Base-by-base conservation (phyloP, 768 basidiomycete species). In the Russula sp. region DNA sequence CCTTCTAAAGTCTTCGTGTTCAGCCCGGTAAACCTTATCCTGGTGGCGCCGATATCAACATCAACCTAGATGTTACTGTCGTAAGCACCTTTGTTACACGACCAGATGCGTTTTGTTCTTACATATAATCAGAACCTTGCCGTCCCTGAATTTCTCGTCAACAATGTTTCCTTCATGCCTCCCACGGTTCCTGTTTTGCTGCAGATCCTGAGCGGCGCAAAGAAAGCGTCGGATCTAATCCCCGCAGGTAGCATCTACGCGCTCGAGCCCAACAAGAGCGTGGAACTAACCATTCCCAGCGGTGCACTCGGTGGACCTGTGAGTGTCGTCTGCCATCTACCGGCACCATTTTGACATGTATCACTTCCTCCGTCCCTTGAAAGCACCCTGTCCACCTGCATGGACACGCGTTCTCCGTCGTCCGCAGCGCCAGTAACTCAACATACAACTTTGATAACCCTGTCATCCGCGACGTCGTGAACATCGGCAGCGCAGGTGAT, bases 141-240 rank as follows among this genome's bases (percentile, higher is more conserved):
- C 9, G 25, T 29, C 57, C 63, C 25, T 6, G 51, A 66, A 6
- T 78, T 75, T 68, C 61, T 63, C 7, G 65, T 78, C 48, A 79
- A 79, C 57, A 69, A 67, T n/a, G 64, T 65, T 49, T 66, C 70
- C 35, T 83, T 72, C 67, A 50, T 66, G 2, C 68, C 75, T 1
- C 83, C 83, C 0, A 73, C 74, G 0, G 71, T 78, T 0, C 83
- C 84, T 0, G 78, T 83, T 13, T 75, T 86, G 11, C 76, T 84
- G 16, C 84, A 86, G 64, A 80, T 85, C 42, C 67, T 86, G 39
- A 83, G 79, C 53, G 84, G 84, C 0, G 78, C 78, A 6, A 71
- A 71, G 38, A 72, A 74, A 18, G 76, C 83, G 0, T 67, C 74
- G 20, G 74, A 80, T 1, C 72, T 86, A 18, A 70, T 85, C 32